Percentiles rank a stretch among this genome's conserved stretches.
Conservation (phyloP, 441 rosid genomes). For the Raphanus hybrid region DNA sequence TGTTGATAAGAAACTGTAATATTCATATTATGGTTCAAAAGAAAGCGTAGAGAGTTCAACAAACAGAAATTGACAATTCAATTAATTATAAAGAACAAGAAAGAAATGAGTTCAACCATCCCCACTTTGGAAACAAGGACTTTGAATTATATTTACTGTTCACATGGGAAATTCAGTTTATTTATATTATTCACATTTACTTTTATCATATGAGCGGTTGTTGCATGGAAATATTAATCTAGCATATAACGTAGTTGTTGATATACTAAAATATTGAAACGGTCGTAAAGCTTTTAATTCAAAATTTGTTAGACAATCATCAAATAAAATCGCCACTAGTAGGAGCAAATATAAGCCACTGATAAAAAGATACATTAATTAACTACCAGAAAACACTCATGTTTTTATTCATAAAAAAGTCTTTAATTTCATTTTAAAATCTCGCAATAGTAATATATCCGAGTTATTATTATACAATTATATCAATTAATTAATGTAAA, state of each 20-base stretch:
- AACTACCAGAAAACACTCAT: constrained; percentile 13
- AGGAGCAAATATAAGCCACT: background rate
- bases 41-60: constrained; percentile 8
- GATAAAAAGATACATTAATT: background rate
- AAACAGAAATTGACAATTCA: background rate
- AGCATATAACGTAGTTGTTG: constrained; percentile 27
- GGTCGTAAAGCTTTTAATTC: constrained; percentile 17
- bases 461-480: background rate
- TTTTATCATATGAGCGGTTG: constrained; percentile 32
- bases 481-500: background rate
- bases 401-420: background rate
- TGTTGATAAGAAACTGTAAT: background rate
- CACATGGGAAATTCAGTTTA: constrained; percentile 1
- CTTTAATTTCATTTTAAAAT: too few relatives aligned
- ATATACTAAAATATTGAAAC: constrained; percentile 27
- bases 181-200: constrained; percentile 26
- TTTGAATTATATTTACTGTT: constrained; percentile 15
- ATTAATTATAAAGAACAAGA: background rate
- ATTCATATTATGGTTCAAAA: constrained; percentile 3
- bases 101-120: constrained; percentile 4
- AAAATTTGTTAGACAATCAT: background rate
- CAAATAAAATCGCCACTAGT: background rate
- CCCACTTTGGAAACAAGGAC: constrained; percentile 25
- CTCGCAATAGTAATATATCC: background rate
- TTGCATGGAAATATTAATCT: constrained; percentile 39